Conservation (phyloP, 2,329 filamentous ascomycete genomes). For the Cordyceps cicadae region DNA sequence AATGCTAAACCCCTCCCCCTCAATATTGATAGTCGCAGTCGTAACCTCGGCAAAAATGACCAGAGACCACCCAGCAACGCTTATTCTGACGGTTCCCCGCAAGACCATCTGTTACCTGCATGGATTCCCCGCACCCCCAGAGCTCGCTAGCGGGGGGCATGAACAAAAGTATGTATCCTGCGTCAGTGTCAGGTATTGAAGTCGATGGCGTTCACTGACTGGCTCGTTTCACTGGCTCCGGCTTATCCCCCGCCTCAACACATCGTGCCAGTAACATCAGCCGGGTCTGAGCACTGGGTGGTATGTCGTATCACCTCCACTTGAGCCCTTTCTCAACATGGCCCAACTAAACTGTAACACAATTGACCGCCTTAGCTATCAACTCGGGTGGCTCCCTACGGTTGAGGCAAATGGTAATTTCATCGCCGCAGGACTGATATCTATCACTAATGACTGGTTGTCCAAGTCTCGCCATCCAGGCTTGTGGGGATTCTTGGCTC, state of each 20-base stretch:
- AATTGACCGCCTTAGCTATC: no score
- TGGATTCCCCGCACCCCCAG: constrained; percentile 5
- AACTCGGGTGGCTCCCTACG: no score
- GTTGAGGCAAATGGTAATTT: no score
- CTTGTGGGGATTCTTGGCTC: no score
- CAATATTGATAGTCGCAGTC: neutral
- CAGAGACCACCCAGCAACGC: neutral
- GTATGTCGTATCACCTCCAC: constrained; percentile 11
- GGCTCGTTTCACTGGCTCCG: neutral
- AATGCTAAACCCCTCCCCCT: neutral
- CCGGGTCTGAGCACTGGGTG: neutral
- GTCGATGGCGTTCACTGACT: no score
- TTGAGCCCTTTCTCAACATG: neutral
- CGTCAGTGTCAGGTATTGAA: neutral
- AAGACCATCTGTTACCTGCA: neutral
- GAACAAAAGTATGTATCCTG: neutral
- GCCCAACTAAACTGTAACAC: neutral
- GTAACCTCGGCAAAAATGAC: neutral
- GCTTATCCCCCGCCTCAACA: neutral
- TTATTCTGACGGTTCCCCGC: neutral
- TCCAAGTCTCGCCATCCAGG: no score
- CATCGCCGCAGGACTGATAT: no score
- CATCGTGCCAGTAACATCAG: no score
- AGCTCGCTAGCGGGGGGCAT: neutral
- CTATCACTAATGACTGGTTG: no score